Conservation (phyloP, 169 alveolate genomes). For the Plasmodium relictum region DNA sequence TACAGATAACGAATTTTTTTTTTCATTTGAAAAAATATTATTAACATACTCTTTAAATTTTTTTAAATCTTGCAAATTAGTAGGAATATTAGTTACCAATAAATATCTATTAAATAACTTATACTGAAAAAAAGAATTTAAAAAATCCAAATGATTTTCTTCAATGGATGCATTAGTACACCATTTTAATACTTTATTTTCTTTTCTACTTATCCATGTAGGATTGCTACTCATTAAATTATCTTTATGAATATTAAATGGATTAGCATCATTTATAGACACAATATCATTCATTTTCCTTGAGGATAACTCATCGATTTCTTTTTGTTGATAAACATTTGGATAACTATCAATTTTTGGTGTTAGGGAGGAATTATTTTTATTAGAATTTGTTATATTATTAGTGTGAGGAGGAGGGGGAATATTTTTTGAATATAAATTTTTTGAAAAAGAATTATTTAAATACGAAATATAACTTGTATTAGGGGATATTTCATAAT, state of each 20-base stretch:
- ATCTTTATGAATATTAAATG: constrained; percentile 29
- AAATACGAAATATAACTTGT: background rate
- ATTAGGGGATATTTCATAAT: background rate
- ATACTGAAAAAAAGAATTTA: constrained; percentile 3
- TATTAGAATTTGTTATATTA: background rate
- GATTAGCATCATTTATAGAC: constrained; percentile 38
- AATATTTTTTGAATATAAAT: background rate
- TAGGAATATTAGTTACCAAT: constrained; percentile 36
- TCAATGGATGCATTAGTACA: constrained; percentile 34
- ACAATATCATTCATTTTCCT: background rate
- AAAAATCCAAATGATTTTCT: constrained; percentile 48
- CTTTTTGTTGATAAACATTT: background rate
- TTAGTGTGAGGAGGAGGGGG: constrained; percentile 1
- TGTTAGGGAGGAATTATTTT: background rate
- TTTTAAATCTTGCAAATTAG: background rate
- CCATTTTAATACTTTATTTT: constrained; percentile 26
- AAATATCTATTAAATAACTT: constrained; percentile 43
- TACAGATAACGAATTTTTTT: constrained; percentile 3
- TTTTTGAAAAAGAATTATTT: background rate
- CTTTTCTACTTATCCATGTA: constrained; percentile 44
- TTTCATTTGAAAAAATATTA: constrained; percentile 4
- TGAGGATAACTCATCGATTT: background rate
- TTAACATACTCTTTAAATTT: constrained; percentile 34
- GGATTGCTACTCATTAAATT: constrained; percentile 30
- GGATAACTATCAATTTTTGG: background rate